Base-by-base conservation (phyloP, 2,329 filamentous ascomycete species). In the Simplicillium sp. region DNA sequence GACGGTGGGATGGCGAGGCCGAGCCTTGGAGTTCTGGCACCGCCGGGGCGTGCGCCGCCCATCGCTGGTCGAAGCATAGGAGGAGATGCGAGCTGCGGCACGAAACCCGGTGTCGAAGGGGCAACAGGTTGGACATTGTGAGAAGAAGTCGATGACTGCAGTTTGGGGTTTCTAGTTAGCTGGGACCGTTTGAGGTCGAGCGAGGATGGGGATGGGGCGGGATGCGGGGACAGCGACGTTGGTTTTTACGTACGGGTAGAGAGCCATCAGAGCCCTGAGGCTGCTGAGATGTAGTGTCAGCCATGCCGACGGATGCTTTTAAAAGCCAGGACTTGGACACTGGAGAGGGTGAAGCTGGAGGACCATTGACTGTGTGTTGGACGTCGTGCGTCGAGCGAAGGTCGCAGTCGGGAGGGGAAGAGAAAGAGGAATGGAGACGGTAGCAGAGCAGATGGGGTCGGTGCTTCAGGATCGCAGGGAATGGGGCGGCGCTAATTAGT, bases 1-100 rank as follows among this genome's bases (percentile, higher is more conserved):
- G 87, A 94, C 1, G 85, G 81, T 31, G 90, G 90, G 44, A 97
- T 97, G 36, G 89, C 86, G 42, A 97, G 77, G 35, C 88, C 90
- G 44, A 97, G 75, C 53, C 84, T 80, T 20, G 87, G 87, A 40
- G 83, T 72, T 48, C 84, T 74, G 44, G 73, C 68, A 44, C 77
- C 80, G 50, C 70, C 72, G 47, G 72, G 72, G 51, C 80, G 74
- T 49, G 69, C 71, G 48, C 86, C 85, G 32, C 84, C 84, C 42
- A 94, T 81, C 46, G 87, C 87, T 41, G 87, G 85, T 46, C 87
- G 83, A 42, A 94, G 81, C 44, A 94, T 77, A 45, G 87, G 87
- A 40, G 82, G 85, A 39, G 84, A 81, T 37, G 84, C 80, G 43
- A 84, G 78, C 81, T 89, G 85, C 53, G 73, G 65, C 40, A 66